Evolutionary conservation across 1,284 basidiomycete genomes (phyloP), one percentile per base, ranked within the genome.

Genomic region (Pseudozyma tsukubaensis): DNA sequence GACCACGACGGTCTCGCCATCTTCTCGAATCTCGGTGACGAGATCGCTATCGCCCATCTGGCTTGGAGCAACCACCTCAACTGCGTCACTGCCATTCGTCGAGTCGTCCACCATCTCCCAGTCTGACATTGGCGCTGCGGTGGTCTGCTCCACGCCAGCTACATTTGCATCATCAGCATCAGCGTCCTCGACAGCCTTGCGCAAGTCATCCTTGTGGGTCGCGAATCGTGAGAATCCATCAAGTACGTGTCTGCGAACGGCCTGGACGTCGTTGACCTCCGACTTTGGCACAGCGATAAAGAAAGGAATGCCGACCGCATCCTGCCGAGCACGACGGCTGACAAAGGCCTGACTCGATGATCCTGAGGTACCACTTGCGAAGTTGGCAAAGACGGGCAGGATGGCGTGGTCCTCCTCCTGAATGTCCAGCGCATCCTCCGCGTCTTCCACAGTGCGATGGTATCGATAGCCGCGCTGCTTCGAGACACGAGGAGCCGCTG

Each of bases 231-330:
- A 35, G 37, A 76, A 82, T 32, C 79, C 72, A 13, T 62, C 50
- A 16, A 66, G 14, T 0, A 84, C 72, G 4, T 55, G 76, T 13
- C 62, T 67, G 21, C 68, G 60, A 19, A 82, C 60, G 3, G 54
- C 68, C 18, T 70, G 59, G 11, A 50, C 43, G 45, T 82, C 69
- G 49, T 74, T 71, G 32, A 72, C 39, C 37, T 76, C 53, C 16
- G 60, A 58, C 12, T 69, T 59, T 1, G 78, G 76, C 12, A 84
- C 49, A 7, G 77, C 59, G 24, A 83, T 76, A 50, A 84, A 80
- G 76, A 84, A 82, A 9, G 83, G 83, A 45, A 81, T 54, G 42
- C 83, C 83, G 4, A 72, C 51, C 4, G 70, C 57, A 11, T 76
- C 74, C 19, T 52, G 45, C 3, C 66, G 42, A 10, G 55, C 49